Conservation (phyloP, 176 grass and related monocot species). For the Carex parvula region DNA sequence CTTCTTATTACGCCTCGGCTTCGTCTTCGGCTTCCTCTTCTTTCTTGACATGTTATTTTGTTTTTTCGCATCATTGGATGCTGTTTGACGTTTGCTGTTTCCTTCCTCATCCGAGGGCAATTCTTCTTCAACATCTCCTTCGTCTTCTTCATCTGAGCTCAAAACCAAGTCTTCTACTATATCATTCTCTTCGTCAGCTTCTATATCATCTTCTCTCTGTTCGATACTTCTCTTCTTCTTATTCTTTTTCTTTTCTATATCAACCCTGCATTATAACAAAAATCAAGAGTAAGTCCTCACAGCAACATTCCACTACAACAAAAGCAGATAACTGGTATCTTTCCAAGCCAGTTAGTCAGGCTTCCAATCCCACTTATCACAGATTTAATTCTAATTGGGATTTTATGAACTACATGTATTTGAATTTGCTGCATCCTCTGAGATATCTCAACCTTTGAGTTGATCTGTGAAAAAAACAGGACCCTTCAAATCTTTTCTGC, state of each 20-base stretch:
- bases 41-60: conserved; percentile 38
- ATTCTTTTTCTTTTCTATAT: conserved; percentile 55
- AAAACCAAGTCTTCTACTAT: conserved; percentile 75
- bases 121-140: conserved; percentile 28
- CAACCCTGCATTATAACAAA: conserved; percentile 17
- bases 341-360: background rate
- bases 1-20: conserved; percentile 50
- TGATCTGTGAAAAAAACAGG: too few relatives aligned
- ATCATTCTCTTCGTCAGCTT: conserved; percentile 52
- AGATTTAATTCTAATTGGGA: background rate
- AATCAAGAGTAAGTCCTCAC: background rate
- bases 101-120: conserved; percentile 42
- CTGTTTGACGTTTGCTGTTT: conserved; percentile 33
- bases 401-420: background rate
- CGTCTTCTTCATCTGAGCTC: conserved; percentile 78
- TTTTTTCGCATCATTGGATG: conserved; percentile 44
- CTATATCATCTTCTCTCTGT: conserved; percentile 44
- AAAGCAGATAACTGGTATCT: background rate
- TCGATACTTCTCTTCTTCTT: conserved; percentile 61
- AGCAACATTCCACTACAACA: conserved; percentile 21
- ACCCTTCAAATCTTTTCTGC: too few relatives aligned
- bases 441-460: too few relatives aligned
- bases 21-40: conserved; percentile 45
- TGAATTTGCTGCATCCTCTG: too few relatives aligned
- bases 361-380: background rate